Evolutionary conservation across 148 eudicot genomes (phyloP).

Genomic region (Chenopodium quinoa): DNA sequence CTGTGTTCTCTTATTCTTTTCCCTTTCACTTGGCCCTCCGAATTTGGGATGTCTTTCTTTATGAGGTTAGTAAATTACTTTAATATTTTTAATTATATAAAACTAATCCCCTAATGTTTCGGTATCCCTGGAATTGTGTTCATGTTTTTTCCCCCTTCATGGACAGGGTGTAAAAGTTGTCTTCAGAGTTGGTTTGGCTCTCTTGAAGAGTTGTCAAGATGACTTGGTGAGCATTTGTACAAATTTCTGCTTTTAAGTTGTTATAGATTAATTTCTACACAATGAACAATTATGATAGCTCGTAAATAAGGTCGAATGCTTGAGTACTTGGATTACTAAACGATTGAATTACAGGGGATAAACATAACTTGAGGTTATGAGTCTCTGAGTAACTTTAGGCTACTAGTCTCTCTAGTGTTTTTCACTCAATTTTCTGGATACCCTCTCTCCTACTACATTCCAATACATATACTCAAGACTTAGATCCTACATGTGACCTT

Average conservation of each 20-base stretch:
- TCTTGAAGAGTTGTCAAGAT: conserved; percentile 85
- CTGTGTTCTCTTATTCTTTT: conserved; percentile 91
- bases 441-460: too few relatives aligned
- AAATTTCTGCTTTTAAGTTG: not conserved
- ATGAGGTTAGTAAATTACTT: conserved; percentile 57
- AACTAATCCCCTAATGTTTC: not conserved
- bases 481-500: too few relatives aligned
- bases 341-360: too few relatives aligned
- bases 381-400: too few relatives aligned
- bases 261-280: too few relatives aligned
- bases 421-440: too few relatives aligned
- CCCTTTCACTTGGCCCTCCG: conserved; percentile 95
- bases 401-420: too few relatives aligned
- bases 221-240: conserved; percentile 62
- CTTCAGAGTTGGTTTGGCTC: conserved; percentile 88
- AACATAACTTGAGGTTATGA: too few relatives aligned
- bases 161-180: conserved; percentile 83
- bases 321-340: too few relatives aligned
- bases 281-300: too few relatives aligned
- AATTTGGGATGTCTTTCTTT: conserved; percentile 94
- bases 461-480: too few relatives aligned
- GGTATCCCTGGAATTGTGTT: not conserved
- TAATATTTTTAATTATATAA: not conserved
- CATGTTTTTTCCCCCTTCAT: conserved; percentile 11
- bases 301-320: too few relatives aligned